Percentiles rank a stretch among this genome's conserved stretches.
Evolutionary conservation across 208 protist species (phyloP).

Genomic region (Tritrichomonas musculus): DNA sequence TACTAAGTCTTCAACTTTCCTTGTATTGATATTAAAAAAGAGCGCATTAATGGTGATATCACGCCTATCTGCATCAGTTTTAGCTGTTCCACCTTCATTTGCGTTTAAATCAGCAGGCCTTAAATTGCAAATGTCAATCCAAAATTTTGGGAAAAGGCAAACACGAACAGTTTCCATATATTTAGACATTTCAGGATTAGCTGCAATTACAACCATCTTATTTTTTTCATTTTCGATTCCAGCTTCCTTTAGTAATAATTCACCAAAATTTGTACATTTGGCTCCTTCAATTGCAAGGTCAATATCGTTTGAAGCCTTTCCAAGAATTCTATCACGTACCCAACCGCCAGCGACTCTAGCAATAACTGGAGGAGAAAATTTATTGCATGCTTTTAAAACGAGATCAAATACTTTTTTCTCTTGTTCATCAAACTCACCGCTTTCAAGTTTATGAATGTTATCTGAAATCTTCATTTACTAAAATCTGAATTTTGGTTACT

Average conservation of each 20-base stretch:
- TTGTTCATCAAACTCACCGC: background rate
- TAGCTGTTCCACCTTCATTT: constrained; percentile 54
- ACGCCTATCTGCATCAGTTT: constrained; percentile 82
- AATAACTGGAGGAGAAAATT: background rate
- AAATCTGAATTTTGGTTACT: background rate
- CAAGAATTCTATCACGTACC: constrained; percentile 86
- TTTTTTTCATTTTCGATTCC: background rate
- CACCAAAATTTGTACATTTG: background rate
- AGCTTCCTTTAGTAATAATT: background rate
- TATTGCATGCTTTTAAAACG: background rate
- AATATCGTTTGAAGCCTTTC: constrained; percentile 80
- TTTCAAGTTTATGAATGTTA: background rate
- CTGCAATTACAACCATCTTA: background rate
- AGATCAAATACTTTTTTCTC: background rate
- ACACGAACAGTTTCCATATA: background rate
- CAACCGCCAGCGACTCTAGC: constrained; percentile 80
- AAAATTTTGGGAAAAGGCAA: background rate
- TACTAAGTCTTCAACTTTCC: constrained; percentile 36
- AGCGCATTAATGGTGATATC: constrained; percentile 97
- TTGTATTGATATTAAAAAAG: constrained; percentile 92
- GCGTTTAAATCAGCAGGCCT: background rate
- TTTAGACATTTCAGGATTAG: background rate
- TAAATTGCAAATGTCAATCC: background rate
- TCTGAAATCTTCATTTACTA: background rate
- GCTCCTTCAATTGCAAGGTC: constrained; percentile 86